Evolutionary conservation across 2,329 filamentous ascomycete species (phyloP).

Genomic region (Colletotrichum kahawae): DNA sequence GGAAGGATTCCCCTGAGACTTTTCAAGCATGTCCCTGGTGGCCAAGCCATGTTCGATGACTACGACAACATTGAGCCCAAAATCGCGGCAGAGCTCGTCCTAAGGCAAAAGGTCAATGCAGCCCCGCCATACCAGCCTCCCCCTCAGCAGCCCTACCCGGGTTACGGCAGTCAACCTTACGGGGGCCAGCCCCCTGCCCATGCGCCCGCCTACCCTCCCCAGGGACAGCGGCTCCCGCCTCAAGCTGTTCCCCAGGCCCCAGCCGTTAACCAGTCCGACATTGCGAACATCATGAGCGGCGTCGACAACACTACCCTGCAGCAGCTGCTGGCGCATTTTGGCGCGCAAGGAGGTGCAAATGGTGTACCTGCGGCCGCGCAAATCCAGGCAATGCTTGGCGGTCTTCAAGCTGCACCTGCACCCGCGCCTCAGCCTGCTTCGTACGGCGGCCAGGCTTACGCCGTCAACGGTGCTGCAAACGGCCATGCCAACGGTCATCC

Average conservation of each 20-base stretch:
- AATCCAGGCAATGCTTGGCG: slow-evolving; percentile 51
- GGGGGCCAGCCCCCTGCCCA: slow-evolving; percentile 21
- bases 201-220: slow-evolving; percentile 11
- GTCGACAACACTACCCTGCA: slow-evolving; percentile 75
- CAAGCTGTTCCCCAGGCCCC: slow-evolving; percentile 27
- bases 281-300: slow-evolving; percentile 69
- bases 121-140: slow-evolving; percentile 27
- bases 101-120: slow-evolving; percentile 65
- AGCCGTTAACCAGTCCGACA: slow-evolving; percentile 47
- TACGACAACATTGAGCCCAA: slow-evolving; percentile 82
- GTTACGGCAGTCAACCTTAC: slow-evolving; percentile 35
- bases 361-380: slow-evolving; percentile 32
- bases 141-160: slow-evolving; percentile 21
- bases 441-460: slow-evolving; percentile 30
- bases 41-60: slow-evolving; percentile 80
- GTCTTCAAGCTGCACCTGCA: slow-evolving; percentile 29
- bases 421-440: slow-evolving; percentile 26
- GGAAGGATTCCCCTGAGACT: slow-evolving; percentile 82
- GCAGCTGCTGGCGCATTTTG: slow-evolving; percentile 62
- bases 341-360: slow-evolving; percentile 23
- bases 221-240: slow-evolving; percentile 16
- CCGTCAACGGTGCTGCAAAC: slow-evolving; percentile 14
- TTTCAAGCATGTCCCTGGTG: slow-evolving; percentile 80
- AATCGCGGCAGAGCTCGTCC: slow-evolving; percentile 81
- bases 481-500: slow-evolving; percentile 28